Base-by-base conservation (phyloP, 768 basidiomycete species). In the Heimioporus sp. region DNA sequence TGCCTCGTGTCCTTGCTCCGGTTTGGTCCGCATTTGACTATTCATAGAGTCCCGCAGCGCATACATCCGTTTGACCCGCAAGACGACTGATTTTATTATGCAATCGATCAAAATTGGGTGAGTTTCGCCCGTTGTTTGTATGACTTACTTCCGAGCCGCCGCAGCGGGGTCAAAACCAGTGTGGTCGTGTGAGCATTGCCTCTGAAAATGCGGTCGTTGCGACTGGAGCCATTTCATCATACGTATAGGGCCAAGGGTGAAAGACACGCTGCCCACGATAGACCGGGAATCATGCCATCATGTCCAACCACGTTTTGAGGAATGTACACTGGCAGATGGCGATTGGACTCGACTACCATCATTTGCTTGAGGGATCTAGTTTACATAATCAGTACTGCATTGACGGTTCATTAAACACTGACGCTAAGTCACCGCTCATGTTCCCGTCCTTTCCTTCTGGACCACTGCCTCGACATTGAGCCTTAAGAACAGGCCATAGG, bases 181-280 rank as follows among this genome's bases (percentile, higher is more conserved):
- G 28, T 17, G 31, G 43, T 5, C 31, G n/a, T 47, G 10, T 38
- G 36, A 28, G 36, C 36, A 51, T 39, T 38, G 43, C 49, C 30
- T 7, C 24, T 28, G 5, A 28, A 28, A 4, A 28, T 28, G 24
- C 24, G 7, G 24, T 5, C 7, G 24, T 28, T 28, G 3, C 24
- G 24, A 28, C 24, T 12, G 9, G 12, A 21, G 24, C 28, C 31
- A 40, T 57, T 52, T 50, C n/a, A 16, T 7, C 8, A 48, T 32
- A 37, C 43, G n/a, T 21, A 35, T 44, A 64, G 53, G 59, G 59
- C 49, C 51, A 51, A 55, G 78, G 53, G 64, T 63, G 21, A 65
- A 73, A 52, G 69, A 65, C 6, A 75, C 74, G 72, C 36, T 56
- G 19, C 68, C 69, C 13, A 56, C 24, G 32, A 34, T 34, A 28